phyloP scores from a whole-genome alignment of 441 rosid species.

The Viola pubescens region DNA sequence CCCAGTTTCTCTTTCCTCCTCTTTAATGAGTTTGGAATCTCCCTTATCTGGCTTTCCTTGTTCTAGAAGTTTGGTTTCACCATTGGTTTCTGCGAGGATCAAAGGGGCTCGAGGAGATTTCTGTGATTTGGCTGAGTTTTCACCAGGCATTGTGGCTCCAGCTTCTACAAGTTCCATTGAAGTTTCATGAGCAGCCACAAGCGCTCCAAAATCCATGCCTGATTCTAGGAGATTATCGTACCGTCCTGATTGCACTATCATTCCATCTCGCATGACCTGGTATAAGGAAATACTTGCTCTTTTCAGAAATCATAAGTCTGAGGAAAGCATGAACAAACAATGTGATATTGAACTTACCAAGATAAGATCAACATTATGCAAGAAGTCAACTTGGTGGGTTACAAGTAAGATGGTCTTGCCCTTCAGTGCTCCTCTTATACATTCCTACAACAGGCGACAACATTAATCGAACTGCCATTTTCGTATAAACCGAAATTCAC shows the following conservation, averaged over 20 bases:
- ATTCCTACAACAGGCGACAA: slow-evolving; percentile 40
- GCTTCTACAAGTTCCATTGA: slow-evolving; percentile 84
- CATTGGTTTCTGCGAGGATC: slow-evolving; percentile 34
- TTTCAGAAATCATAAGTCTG: slow-evolving; percentile 3
- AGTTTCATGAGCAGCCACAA: slow-evolving; percentile 81
- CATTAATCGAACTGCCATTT: background rate
- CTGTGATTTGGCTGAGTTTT: slow-evolving; percentile 30
- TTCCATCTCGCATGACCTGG: slow-evolving; percentile 86
- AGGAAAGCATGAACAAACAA: background rate
- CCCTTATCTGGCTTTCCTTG: slow-evolving; percentile 46
- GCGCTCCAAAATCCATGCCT: slow-evolving; percentile 61
- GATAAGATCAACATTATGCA: slow-evolving; percentile 78
- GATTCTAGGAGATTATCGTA: slow-evolving; percentile 48
- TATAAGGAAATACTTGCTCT: slow-evolving; percentile 5
- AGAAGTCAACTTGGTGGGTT: slow-evolving; percentile 93
- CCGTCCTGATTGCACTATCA: slow-evolving; percentile 80
- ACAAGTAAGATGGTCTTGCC: slow-evolving; percentile 80
- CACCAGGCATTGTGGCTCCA: slow-evolving; percentile 25
- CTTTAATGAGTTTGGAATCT: slow-evolving; percentile 70
- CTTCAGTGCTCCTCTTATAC: slow-evolving; percentile 74
- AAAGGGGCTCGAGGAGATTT: slow-evolving; percentile 21
- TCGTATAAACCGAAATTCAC: background rate
- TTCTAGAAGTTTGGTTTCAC: slow-evolving; percentile 39
- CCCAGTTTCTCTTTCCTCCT: slow-evolving; percentile 80
- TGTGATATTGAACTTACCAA: slow-evolving; percentile 29